phyloP scores from a whole-genome alignment of 305 asterid genomes.

The Coffea humblotiana region DNA sequence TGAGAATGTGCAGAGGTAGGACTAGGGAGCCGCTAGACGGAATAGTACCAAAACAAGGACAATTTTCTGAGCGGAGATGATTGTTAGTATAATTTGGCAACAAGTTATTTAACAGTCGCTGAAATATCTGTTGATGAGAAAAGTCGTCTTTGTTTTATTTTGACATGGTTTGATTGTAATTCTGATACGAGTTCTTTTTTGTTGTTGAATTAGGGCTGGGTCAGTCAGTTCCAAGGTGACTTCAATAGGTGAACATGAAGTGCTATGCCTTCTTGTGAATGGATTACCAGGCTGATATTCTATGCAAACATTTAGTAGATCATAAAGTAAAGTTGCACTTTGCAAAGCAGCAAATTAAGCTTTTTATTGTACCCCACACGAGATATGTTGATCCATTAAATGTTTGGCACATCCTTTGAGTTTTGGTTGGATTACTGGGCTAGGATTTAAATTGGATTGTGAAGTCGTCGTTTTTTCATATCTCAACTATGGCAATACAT shows the following conservation, averaged over 20 bases:
- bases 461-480: too few species aligned
- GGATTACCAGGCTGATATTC: conserved; percentile 33
- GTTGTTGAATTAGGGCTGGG: conserved; percentile 76
- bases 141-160: neutral
- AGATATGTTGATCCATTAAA: neutral
- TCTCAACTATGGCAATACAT: neutral
- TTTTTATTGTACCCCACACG: conserved; percentile 15
- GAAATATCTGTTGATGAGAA: too few species aligned
- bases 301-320: conserved; percentile 15
- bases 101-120: neutral
- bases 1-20: neutral
- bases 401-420: neutral
- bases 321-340: conserved; percentile 22
- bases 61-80: neutral
- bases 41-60: too few species aligned
- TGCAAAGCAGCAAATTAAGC: conserved; percentile 19
- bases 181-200: conserved; percentile 49
- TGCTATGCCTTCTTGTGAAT: conserved; percentile 31
- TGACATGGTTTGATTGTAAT: conserved; percentile 4
- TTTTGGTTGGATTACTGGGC: neutral
- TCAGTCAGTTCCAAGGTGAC: conserved; percentile 91
- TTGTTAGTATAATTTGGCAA: too few species aligned
- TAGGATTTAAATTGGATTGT: neutral
- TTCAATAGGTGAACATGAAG: conserved; percentile 39
- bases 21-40: too few species aligned